Evolutionary conservation across 163 green algal species (phyloP).

Genomic region (Botryococcus braunii): DNA sequence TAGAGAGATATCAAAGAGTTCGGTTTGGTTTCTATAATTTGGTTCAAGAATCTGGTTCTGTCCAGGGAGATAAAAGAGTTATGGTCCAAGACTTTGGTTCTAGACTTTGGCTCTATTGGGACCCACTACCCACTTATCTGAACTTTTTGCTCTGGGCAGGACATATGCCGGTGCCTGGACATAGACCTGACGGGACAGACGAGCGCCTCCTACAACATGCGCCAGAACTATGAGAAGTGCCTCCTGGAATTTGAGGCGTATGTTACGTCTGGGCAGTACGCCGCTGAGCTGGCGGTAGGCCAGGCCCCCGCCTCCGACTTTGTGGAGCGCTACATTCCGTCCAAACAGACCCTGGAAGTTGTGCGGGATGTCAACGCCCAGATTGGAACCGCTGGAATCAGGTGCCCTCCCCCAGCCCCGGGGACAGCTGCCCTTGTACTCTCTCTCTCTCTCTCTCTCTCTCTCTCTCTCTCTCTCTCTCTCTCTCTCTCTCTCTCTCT

Average conservation of each 20-base stretch:
- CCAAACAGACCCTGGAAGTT: background rate
- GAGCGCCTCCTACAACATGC: constrained; percentile 61
- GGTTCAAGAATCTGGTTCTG: too few relatives aligned
- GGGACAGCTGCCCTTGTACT: background rate
- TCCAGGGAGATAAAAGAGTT: too few relatives aligned
- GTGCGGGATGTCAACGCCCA: background rate
- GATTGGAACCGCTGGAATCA: background rate
- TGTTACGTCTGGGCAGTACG: constrained; percentile 37
- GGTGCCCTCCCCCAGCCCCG: background rate
- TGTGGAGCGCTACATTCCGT: constrained; percentile 16
- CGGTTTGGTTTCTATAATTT: too few relatives aligned
- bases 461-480: background rate
- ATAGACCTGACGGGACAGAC: constrained; percentile 58
- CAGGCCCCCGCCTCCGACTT: constrained; percentile 22
- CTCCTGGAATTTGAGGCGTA: constrained; percentile 65
- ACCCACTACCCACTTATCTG: too few relatives aligned
- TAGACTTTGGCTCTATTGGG: too few relatives aligned
- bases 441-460: background rate
- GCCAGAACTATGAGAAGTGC: constrained; percentile 64
- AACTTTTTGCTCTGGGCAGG: too few relatives aligned
- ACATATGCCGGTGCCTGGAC: constrained; percentile 34
- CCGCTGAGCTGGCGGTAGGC: constrained; percentile 25
- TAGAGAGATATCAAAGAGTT: too few relatives aligned
- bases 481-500: too few relatives aligned
- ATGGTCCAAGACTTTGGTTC: too few relatives aligned